Conservation (phyloP, 306 rosid genomes). For the Quercus dentata region DNA sequence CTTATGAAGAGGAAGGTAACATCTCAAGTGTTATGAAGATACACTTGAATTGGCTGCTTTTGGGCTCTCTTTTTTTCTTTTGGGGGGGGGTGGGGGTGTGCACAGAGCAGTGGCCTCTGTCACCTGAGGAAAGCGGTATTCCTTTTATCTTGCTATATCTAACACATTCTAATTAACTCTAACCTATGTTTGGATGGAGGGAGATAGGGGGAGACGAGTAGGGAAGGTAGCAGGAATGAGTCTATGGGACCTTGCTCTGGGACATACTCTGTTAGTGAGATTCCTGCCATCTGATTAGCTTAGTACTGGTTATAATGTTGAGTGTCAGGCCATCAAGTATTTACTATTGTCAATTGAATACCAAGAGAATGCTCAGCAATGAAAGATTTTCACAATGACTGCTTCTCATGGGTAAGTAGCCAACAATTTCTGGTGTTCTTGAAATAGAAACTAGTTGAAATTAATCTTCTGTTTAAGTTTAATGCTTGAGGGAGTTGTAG, state of each 20-base stretch:
- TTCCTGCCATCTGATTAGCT: neutral
- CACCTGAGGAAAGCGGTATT: neutral
- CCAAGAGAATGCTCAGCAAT: neutral
- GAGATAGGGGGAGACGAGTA: too few relatives aligned
- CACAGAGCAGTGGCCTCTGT: neutral
- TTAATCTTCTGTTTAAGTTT: neutral
- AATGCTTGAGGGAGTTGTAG: neutral
- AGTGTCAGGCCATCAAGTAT: neutral
- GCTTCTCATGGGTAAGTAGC: neutral
- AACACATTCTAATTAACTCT: neutral
- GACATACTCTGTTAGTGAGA: neutral
- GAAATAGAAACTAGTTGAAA: neutral
- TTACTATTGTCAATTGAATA: neutral
- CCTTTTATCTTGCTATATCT: neutral
- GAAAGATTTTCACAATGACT: neutral
- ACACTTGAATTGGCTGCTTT: neutral
- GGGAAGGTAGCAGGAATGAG: neutral
- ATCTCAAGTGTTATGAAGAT: neutral
- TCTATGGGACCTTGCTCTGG: neutral
- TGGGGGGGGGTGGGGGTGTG: too few relatives aligned
- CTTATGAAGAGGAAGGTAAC: neutral
- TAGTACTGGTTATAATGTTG: neutral
- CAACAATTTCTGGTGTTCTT: neutral
- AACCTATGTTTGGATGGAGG: too few relatives aligned
- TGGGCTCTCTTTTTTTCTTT: too few relatives aligned